phyloP scores from a whole-genome alignment of 371 early-diverging fungal genomes.

The Smittium culicis region DNA sequence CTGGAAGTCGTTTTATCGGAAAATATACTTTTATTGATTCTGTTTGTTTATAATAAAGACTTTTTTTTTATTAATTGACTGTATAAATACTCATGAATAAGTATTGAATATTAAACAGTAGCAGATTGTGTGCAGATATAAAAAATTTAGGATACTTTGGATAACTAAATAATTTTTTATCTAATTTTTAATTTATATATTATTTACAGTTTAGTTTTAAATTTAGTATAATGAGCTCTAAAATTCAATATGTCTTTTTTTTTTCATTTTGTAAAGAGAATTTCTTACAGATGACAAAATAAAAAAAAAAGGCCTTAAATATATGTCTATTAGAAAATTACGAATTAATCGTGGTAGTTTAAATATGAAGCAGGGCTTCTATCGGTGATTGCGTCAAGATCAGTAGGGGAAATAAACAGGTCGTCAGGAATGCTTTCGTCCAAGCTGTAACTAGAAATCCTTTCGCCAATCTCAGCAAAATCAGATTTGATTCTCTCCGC shows the following conservation, averaged over 20 bases:
- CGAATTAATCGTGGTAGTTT: background rate
- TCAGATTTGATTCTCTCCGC: conserved; percentile 32
- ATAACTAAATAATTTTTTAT: too few species aligned
- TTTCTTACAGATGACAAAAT: background rate
- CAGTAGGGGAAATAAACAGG: conserved; percentile 14
- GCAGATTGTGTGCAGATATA: too few species aligned
- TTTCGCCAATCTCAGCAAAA: conserved; percentile 13
- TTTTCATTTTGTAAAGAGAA: background rate
- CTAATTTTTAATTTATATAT: background rate
- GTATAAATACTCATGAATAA: too few species aligned
- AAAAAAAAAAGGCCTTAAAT: background rate
- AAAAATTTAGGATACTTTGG: too few species aligned
- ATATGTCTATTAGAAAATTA: background rate
- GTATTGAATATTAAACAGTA: too few species aligned
- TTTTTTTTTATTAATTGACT: too few species aligned
- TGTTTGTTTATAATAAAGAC: too few species aligned
- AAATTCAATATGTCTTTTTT: background rate
- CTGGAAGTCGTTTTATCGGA: too few species aligned
- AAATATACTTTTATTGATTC: too few species aligned
- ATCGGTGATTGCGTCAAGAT: conserved; percentile 22
- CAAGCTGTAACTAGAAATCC: conserved; percentile 16
- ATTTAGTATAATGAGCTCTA: background rate
- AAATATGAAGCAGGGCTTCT: conserved; percentile 19
- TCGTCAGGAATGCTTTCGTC: conserved; percentile 21
- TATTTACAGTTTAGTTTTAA: background rate